phyloP scores from a whole-genome alignment of 208 protist genomes.

The Leishmania aethiopica region DNA sequence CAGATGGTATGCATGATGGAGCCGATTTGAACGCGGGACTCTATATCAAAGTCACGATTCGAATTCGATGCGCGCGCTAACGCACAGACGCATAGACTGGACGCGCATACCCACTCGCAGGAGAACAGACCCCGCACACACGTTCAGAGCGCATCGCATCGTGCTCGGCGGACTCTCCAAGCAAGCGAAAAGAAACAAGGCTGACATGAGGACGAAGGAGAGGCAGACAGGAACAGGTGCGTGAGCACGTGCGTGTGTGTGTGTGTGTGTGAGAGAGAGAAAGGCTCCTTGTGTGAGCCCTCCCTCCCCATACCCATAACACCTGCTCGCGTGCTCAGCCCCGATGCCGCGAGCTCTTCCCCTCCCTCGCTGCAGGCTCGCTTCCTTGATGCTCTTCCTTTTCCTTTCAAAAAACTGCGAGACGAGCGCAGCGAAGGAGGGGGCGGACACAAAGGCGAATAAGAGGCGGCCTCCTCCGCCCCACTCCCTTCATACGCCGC shows the following conservation, averaged over 20 bases:
- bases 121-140: background rate
- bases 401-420: background rate
- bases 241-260: background rate
- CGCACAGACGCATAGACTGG: background rate
- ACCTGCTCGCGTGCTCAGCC: background rate
- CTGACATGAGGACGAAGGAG: background rate
- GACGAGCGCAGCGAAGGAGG: background rate
- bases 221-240: too few relatives aligned
- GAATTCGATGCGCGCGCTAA: background rate
- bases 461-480: background rate
- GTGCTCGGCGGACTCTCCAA: background rate
- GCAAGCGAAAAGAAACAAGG: background rate
- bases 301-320: background rate
- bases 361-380: background rate
- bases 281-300: background rate
- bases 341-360: too few relatives aligned
- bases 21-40: background rate
- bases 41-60: background rate
- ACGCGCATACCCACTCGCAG: background rate
- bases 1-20: background rate
- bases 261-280: background rate
- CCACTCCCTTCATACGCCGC: background rate
- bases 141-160: background rate
- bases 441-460: background rate
- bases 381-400: background rate